Evolutionary conservation across 345 rosid genomes (phyloP).

Genomic region (Sonneratia caseolaris): DNA sequence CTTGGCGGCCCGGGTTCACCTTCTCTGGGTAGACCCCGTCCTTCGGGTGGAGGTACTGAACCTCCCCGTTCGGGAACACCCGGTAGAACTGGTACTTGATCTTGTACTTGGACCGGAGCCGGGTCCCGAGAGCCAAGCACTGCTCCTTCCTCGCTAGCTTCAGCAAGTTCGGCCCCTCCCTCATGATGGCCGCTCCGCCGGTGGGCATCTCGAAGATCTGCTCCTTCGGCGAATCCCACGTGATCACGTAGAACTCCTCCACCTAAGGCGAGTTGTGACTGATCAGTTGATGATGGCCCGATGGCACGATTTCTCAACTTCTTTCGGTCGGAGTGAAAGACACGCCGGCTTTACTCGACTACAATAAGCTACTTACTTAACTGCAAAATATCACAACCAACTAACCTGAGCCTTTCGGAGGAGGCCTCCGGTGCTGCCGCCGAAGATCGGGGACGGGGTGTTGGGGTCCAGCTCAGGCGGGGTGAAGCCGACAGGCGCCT

Average conservation of each 20-base stretch:
- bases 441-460: slow-evolving; percentile 89
- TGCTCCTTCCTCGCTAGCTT: slow-evolving; percentile 95
- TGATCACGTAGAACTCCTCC: slow-evolving; percentile 85
- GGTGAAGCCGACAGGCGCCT: slow-evolving; percentile 79
- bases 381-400: not conserved
- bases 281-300: not conserved
- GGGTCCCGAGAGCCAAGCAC: slow-evolving; percentile 83
- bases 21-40: slow-evolving; percentile 97
- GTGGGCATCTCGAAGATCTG: slow-evolving; percentile 97
- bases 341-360: not conserved
- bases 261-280: slow-evolving; percentile 32
- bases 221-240: slow-evolving; percentile 91
- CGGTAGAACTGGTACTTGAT: slow-evolving; percentile 91
- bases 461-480: slow-evolving; percentile 72
- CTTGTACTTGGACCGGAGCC: slow-evolving; percentile 94
- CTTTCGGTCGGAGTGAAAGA: no score
- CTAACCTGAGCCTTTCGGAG: slow-evolving; percentile 64
- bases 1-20: slow-evolving; percentile 77
- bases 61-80: slow-evolving; percentile 90
- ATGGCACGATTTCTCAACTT: no score
- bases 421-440: slow-evolving; percentile 82
- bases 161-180: slow-evolving; percentile 83
- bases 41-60: slow-evolving; percentile 87
- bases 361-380: not conserved
- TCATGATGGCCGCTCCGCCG: slow-evolving; percentile 92